Conservation (phyloP, 177 flowering plant genomes). For the Vitis hybrid region DNA sequence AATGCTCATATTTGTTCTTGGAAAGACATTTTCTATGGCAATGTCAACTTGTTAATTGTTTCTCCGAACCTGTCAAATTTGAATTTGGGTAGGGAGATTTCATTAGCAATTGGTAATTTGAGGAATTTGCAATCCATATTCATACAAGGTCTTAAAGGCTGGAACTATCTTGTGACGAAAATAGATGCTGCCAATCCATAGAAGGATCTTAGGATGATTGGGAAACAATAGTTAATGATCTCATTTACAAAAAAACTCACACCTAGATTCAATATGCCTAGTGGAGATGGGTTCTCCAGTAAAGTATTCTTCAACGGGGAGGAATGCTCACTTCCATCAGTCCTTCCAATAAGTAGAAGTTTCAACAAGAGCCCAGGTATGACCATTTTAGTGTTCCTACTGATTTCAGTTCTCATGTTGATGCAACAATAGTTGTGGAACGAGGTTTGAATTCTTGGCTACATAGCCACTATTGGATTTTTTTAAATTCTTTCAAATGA, state of each 20-base stretch:
- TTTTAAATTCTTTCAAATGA: constrained; percentile 21
- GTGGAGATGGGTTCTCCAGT: constrained; percentile 72
- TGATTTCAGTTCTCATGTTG: constrained; percentile 14
- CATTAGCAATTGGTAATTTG: too few relatives aligned
- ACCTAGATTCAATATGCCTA: constrained; percentile 55
- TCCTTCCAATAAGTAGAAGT: constrained; percentile 36
- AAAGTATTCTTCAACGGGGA: constrained; percentile 70
- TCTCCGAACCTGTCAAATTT: too few relatives aligned
- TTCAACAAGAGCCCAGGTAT: constrained; percentile 8
- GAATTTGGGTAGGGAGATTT: too few relatives aligned
- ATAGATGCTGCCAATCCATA: constrained; percentile 44
- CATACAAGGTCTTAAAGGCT: constrained; percentile 55
- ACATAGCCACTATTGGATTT: constrained; percentile 11
- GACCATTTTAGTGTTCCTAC: constrained; percentile 8
- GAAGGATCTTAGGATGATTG: constrained; percentile 64
- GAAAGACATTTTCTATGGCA: too few relatives aligned
- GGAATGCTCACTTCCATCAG: constrained; percentile 72
- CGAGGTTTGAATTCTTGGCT: not conserved
- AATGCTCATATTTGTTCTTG: too few relatives aligned
- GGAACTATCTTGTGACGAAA: constrained; percentile 62
- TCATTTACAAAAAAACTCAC: constrained; percentile 66
- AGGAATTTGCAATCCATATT: constrained; percentile 11
- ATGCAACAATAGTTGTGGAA: constrained; percentile 17
- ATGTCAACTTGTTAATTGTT: too few relatives aligned
- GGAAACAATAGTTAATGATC: constrained; percentile 74